phyloP scores from a whole-genome alignment of 169 alveolate species.

The Plasmodium billcollinsi region DNA sequence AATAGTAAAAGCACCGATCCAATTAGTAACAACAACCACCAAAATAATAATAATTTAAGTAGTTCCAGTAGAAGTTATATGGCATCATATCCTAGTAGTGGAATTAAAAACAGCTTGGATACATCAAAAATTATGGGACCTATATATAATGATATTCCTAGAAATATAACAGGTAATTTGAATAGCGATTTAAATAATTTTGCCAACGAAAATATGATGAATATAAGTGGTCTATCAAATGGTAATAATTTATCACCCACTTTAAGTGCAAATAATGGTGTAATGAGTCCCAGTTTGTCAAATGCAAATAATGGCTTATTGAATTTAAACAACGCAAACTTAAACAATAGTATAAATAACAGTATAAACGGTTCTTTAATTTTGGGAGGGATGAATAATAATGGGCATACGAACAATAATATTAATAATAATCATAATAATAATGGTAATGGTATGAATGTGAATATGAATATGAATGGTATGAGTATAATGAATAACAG shows the following conservation, averaged over 20 bases:
- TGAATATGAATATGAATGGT: conserved; percentile 20
- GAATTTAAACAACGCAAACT: conserved; percentile 10
- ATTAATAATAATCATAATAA: not conserved
- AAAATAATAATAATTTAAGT: conserved; percentile 9
- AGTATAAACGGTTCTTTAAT: conserved; percentile 9
- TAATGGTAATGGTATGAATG: not conserved
- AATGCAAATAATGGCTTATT: conserved; percentile 15
- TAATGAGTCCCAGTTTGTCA: conserved; percentile 13
- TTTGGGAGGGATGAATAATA: conserved; percentile 1
- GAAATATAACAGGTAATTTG: conserved; percentile 18
- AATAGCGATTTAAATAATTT: conserved; percentile 19
- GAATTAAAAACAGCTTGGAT: conserved; percentile 15
- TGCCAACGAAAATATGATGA: conserved; percentile 15
- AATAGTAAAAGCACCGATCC: conserved; percentile 11
- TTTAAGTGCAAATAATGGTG: not conserved
- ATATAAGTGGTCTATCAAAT: not conserved
- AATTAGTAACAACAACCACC: not conserved
- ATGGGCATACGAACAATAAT: conserved; percentile 1
- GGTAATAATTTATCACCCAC: not conserved
- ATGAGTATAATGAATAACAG: conserved; percentile 8
- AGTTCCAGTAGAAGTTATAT: conserved; percentile 7
- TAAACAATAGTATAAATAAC: conserved; percentile 1
- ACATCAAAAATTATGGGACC: conserved; percentile 15
- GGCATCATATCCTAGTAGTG: not conserved
- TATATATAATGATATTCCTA: conserved; percentile 17